Evolutionary conservation across 2,329 filamentous ascomycete species (phyloP), one percentile per base, ranked within the genome.

Genomic region (Ophiostoma triangulosporum): DNA sequence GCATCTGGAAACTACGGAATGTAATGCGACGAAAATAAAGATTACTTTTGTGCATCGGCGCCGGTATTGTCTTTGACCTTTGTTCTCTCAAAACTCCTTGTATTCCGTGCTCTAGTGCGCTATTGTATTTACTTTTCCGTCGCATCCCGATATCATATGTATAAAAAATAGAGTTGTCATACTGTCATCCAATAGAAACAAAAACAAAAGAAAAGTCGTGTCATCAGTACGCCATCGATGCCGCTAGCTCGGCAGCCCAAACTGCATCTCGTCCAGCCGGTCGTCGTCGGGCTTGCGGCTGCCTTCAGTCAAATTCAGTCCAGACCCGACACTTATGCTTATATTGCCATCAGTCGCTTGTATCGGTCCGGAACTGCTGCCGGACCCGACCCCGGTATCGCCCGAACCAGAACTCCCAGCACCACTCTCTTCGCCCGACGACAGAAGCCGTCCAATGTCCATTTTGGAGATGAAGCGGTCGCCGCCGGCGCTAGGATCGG

Each of bases 381-480:
- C 45, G 9, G n/a, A n/a, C n/a, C 14, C 50, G 29, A 14, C 48
- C n/a, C 9, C 48, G 5, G 8, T n/a, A 20, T 15, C 32, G 17
- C 29, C 43, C 3, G 36, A 38, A 3, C 40, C 51, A 5, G 36
- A 38, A 3, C 40, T 50, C 3, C 40, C 52, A 22, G 45, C 17
- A n/a, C 29, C 54, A 11, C 52, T 55, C 22, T 58, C 55, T 24
- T 57, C 57, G 3, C 50, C 57, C 12, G 58, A 58, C 43, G 58
- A 57, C 24, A 59, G 36, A 27, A 58, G 32, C 24, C 55, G 57
- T 3, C 58, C 58, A 52, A 59, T 59, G 51, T 59, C 58, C 58
- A 59, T 59, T 50, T 59, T 59, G 40, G 55, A 57, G 8, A 56
- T 50, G 29, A 59, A 55, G 6, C 58, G 58, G 50, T 54, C 58